Base-by-base conservation (phyloP, 371 early-diverging fungal species). In the Dinochytrium kinnereticum region DNA sequence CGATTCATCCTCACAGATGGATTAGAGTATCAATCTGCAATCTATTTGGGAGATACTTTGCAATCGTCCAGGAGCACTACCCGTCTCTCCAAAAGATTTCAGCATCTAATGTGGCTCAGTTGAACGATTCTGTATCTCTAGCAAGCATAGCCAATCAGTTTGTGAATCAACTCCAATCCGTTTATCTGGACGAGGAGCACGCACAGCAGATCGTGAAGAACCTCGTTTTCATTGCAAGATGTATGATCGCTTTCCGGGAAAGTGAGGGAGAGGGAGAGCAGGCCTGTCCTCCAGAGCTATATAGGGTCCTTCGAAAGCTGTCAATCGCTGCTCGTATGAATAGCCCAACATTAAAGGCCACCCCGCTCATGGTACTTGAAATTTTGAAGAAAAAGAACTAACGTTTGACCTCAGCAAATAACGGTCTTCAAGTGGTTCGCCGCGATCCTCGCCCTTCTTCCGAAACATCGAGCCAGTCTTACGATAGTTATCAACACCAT, bases 171-270 rank as follows among this genome's bases (percentile, higher is more conserved):
- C 81, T 97, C 31, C 73, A 77, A 36, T 80, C 82, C 55, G 78
- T 84, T 21, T 81, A 86, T 72, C 66, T 96, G 39, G 84, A 92
- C 28, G 86, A 89, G 50, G 96, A 95, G 21, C 88, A 93, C 50
- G 95, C 93, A 1, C 92, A 88, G 71, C 97, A 97, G 80, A 80
- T 92, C 51, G 93, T 96, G 26, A 96, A 97, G 88, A 98, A 98
- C 79, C 72, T 98, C 77, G 91, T 94, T 80, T 98, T 95, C 81
- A 81, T 97, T 49, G 93, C 91, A 69, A 93, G 92, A 76, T 89
- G 91, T 74, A 88, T 96, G 73, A 26, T 75, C 33, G 49, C 72
- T 26, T 59, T 75, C 57, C 77, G 74, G 26, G 55, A 51, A 37
- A 36, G 38, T 3, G 38, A 26, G 7, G 61, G 15, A 28, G 66